Evolutionary conservation across 208 protist genomes (phyloP).

Genomic region (Acanthamoeba royreba): DNA sequence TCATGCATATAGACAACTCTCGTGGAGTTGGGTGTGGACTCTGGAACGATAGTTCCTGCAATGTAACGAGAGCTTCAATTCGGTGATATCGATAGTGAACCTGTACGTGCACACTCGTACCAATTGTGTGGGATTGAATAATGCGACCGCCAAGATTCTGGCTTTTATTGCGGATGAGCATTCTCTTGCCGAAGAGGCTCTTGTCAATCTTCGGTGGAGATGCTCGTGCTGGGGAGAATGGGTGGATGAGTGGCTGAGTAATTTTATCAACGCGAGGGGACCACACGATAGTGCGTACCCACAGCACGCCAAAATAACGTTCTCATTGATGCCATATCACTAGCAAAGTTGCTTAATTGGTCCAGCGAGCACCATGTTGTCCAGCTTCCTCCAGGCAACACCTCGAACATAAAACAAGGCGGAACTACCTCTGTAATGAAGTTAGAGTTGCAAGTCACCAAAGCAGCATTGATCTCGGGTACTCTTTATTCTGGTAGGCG

Average conservation of each 20-base stretch:
- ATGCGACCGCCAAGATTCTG: neutral
- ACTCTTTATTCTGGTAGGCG: neutral
- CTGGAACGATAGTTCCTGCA: neutral
- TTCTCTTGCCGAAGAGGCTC: neutral
- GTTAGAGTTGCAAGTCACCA: no score
- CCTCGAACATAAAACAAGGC: neutral
- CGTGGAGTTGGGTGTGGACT: neutral
- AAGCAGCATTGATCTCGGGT: neutral
- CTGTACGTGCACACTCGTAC: neutral
- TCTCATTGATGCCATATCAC: neutral
- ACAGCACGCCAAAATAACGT: neutral
- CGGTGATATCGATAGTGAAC: neutral
- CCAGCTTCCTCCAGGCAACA: neutral
- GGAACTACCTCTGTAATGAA: neutral
- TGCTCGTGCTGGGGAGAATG: neutral
- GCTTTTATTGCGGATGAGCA: neutral
- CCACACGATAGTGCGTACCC: no score
- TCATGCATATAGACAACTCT: neutral
- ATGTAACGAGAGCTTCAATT: neutral
- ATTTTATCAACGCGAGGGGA: no score
- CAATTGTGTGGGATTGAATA: neutral
- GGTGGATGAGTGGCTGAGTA: neutral
- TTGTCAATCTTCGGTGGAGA: neutral
- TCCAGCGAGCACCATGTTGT: neutral
- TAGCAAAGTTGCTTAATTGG: neutral